Conservation (phyloP, 805 yeast species). For the Sugiyamaella marilandica region DNA sequence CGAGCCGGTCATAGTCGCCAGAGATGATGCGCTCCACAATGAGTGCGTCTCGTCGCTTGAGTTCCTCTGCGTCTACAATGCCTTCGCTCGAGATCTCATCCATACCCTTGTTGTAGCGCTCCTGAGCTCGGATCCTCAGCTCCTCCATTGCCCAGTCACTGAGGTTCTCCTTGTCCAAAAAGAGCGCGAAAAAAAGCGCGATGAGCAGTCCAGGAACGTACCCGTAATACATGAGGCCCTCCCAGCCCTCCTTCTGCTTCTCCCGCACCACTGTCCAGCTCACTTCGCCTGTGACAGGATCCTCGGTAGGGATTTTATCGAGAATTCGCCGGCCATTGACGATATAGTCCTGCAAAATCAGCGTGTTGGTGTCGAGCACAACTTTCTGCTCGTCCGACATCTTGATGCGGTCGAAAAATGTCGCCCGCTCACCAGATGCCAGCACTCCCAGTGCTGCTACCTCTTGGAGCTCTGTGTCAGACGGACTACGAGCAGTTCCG, state of each 20-base stretch:
- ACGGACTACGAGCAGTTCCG: slow-evolving; percentile 66
- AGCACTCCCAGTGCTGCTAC: slow-evolving; percentile 66
- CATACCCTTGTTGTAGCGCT: slow-evolving; percentile 54
- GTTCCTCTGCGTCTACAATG: slow-evolving; percentile 47
- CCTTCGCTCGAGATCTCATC: slow-evolving; percentile 37
- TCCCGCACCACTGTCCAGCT: slow-evolving; percentile 75
- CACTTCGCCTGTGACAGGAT: slow-evolving; percentile 69
- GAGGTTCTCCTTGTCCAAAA: slow-evolving; percentile 48
- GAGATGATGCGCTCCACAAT: slow-evolving; percentile 75
- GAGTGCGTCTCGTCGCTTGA: slow-evolving; percentile 65
- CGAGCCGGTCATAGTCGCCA: slow-evolving; percentile 71
- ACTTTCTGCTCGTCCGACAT: slow-evolving; percentile 51
- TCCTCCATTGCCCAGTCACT: slow-evolving; percentile 82
- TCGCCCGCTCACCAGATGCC: slow-evolving; percentile 52
- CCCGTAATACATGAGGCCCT: slow-evolving; percentile 61
- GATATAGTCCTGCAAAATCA: slow-evolving; percentile 50
- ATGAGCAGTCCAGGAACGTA: slow-evolving; percentile 66
- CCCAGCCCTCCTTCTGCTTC: slow-evolving; percentile 83
- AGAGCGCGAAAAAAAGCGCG: slow-evolving; percentile 47
- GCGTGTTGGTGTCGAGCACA: slow-evolving; percentile 56
- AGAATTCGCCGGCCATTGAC: slow-evolving; percentile 60
- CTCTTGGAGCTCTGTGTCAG: slow-evolving; percentile 61
- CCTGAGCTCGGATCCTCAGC: slow-evolving; percentile 69
- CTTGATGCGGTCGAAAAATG: slow-evolving; percentile 41
- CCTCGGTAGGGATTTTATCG: slow-evolving; percentile 81